phyloP scores from a whole-genome alignment of 768 basidiomycete genomes.

The Pisolithus albus region DNA sequence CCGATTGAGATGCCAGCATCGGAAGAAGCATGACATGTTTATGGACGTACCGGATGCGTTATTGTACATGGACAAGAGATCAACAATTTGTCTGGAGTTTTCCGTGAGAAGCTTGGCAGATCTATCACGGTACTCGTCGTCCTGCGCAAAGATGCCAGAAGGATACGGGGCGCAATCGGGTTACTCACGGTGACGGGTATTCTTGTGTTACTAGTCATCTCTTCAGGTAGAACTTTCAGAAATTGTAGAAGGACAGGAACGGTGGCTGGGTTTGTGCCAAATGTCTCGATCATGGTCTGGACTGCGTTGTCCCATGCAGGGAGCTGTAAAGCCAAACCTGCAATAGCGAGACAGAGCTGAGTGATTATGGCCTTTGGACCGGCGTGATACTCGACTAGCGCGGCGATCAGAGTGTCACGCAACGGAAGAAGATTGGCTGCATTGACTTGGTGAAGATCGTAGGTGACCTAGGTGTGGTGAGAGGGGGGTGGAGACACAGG shows the following conservation, averaged over 20 bases:
- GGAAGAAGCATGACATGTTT: neutral
- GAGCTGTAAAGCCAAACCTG: slow-evolving; percentile 87
- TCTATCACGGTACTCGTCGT: slow-evolving; percentile 66
- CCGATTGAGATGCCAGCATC: neutral
- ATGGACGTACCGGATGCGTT: slow-evolving; percentile 68
- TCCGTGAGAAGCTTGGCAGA: slow-evolving; percentile 54
- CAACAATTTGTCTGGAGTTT: slow-evolving; percentile 67
- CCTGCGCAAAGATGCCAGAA: slow-evolving; percentile 36
- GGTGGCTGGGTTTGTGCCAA: slow-evolving; percentile 77
- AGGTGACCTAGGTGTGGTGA: slow-evolving; percentile 66
- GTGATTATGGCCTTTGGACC: slow-evolving; percentile 82
- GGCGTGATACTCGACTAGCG: slow-evolving; percentile 60
- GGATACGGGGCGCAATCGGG: neutral
- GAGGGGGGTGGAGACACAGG: slow-evolving; percentile 14
- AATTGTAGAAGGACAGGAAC: slow-evolving; percentile 86
- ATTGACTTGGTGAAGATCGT: slow-evolving; percentile 88
- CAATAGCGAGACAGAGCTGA: slow-evolving; percentile 84
- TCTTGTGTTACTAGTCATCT: slow-evolving; percentile 73
- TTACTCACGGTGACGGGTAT: slow-evolving; percentile 80
- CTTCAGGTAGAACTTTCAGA: slow-evolving; percentile 86
- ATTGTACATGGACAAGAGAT: slow-evolving; percentile 80
- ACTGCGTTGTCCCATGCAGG: slow-evolving; percentile 80
- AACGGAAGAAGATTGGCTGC: slow-evolving; percentile 64
- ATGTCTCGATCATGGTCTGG: slow-evolving; percentile 71
- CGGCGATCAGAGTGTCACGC: slow-evolving; percentile 79